phyloP scores from a whole-genome alignment of 495 filamentous ascomycete species.

The Penicillium robsamsonii region DNA sequence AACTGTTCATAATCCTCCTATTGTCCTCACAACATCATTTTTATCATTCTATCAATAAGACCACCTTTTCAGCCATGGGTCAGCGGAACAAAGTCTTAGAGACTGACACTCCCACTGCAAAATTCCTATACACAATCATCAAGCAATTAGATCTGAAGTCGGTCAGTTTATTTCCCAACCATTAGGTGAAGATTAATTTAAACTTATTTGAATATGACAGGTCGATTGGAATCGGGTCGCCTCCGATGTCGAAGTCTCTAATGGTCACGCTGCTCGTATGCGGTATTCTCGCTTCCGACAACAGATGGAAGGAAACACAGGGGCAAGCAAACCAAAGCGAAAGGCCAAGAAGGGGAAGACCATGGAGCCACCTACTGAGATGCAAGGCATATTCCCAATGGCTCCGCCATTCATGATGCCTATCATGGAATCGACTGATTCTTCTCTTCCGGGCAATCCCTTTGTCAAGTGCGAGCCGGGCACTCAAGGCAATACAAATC shows the following conservation, averaged over 20 bases:
- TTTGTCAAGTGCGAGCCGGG: slow-evolving; percentile 17
- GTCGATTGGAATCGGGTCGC: slow-evolving; percentile 75
- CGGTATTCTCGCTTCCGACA: slow-evolving; percentile 68
- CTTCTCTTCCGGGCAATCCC: slow-evolving; percentile 3
- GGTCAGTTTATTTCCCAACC: slow-evolving; percentile 20
- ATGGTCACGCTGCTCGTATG: slow-evolving; percentile 81
- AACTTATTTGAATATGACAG: slow-evolving; percentile 36
- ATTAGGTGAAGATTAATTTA: neutral
- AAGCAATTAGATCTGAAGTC: slow-evolving; percentile 72
- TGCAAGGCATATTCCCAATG: neutral
- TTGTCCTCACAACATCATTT: neutral
- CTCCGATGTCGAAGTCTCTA: slow-evolving; percentile 60
- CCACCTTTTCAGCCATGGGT: slow-evolving; percentile 15
- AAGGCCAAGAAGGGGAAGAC: slow-evolving; percentile 19
- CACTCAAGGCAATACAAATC: neutral
- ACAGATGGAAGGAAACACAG: slow-evolving; percentile 53
- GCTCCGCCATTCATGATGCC: neutral
- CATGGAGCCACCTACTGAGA: slow-evolving; percentile 3
- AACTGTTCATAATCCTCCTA: neutral
- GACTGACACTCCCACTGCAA: slow-evolving; percentile 46
- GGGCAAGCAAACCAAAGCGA: slow-evolving; percentile 16
- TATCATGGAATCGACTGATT: neutral
- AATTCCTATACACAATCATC: slow-evolving; percentile 73
- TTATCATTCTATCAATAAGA: neutral
- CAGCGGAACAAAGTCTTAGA: slow-evolving; percentile 47